Evolutionary conservation across 2,329 filamentous ascomycete genomes (phyloP), one percentile per base, ranked within the genome.

Genomic region (Colletotrichum chrysophilum): DNA sequence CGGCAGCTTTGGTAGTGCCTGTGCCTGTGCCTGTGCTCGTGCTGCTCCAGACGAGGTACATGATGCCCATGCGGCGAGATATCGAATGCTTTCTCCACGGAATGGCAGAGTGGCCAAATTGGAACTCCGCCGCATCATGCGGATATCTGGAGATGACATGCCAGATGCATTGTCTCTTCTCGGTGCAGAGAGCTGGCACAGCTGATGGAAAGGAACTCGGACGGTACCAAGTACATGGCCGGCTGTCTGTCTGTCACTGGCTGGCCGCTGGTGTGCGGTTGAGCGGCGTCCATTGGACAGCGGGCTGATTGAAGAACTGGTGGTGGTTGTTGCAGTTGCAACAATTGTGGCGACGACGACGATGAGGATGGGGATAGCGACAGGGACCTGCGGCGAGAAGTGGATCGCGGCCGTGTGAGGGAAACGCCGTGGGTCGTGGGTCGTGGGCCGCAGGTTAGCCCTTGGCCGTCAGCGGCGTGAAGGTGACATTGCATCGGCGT

Each of bases 301-400:
- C 43, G n/a, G 58, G 24, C 68, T 61, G 68, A 38, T 60, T 75
- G 73, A 75, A 75, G 73, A 75, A 75, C 73, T 75, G 73, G 73
- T 75, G 70, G 70, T 60, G 70, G 43, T 73, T 64, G 70, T 73
- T 58, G 65, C 70, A 52, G 64, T 73, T 58, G 70, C 64, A 66
- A 69, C 38, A 48, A 56, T 43, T 64, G 70, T 71, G 67, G 67
- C 36, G 36, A 62, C 36, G 34, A 58, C 60, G 60, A 73, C 10
- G 43, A n/a, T 55, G 55, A 38, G 61, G 62, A 58, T 58, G 70
- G 70, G 24, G 69, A 72, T 24, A 58, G 48, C 21, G 34, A 58
- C 64, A 65, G 73, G 73, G 70, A 38, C 62, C 55, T 30, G 70
- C 60, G 34, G 70, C 70, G 64, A 64, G 28, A 56, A 30, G 70